Conservation (phyloP, 1,284 basidiomycete genomes). For the Leucoagaricus sp. region DNA sequence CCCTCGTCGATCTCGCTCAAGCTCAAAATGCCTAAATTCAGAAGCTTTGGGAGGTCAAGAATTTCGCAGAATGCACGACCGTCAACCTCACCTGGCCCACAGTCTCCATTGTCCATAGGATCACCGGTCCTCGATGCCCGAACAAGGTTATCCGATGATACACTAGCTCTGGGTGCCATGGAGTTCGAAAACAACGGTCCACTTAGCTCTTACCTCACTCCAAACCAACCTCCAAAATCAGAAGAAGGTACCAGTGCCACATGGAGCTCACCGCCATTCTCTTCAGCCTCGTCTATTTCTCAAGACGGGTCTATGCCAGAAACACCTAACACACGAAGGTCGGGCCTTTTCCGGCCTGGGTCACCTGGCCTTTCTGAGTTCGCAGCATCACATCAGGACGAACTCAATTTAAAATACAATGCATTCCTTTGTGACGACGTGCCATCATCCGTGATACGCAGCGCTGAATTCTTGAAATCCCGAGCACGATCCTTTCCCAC, state of each 20-base stretch:
- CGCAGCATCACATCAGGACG: not conserved
- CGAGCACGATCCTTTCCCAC: slow-evolving; percentile 4
- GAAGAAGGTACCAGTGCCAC: not conserved
- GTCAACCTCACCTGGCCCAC: not conserved
- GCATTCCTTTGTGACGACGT: not conserved
- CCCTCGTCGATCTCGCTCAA: slow-evolving; percentile 2
- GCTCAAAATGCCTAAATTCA: slow-evolving; percentile 11
- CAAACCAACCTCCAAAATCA: not conserved
- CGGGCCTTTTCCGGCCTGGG: not conserved
- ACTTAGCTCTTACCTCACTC: not conserved
- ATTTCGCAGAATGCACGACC: not conserved
- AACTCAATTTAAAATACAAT: not conserved
- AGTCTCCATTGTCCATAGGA: not conserved
- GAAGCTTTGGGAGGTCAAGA: not conserved
- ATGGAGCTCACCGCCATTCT: not conserved
- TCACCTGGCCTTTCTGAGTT: not conserved
- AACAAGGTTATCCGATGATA: not conserved
- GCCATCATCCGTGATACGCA: slow-evolving; percentile 8
- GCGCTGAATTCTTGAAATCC: slow-evolving; percentile 3
- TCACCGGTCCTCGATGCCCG: not conserved
- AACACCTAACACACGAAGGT: not conserved
- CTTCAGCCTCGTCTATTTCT: not conserved
- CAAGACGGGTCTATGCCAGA: not conserved
- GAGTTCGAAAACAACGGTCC: not conserved
- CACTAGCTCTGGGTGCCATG: not conserved